phyloP scores from a whole-genome alignment of 1,284 basidiomycete species.

The Coniophora puteana region DNA sequence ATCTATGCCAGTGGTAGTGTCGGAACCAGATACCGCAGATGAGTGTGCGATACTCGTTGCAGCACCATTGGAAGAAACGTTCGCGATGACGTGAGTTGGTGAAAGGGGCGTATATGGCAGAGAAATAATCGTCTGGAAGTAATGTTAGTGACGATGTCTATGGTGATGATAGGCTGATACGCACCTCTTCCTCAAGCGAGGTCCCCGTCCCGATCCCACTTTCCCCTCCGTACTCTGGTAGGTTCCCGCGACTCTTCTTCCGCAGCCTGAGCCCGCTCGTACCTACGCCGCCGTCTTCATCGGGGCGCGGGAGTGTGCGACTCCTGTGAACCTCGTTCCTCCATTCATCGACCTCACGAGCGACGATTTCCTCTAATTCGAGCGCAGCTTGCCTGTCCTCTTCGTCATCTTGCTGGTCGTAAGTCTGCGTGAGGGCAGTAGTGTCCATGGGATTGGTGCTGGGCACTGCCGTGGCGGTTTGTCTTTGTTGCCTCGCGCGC shows the following conservation, averaged over 20 bases:
- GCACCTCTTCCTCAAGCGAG: conserved; percentile 44
- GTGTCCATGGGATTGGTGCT: conserved; percentile 6
- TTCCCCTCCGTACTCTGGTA: conserved; percentile 2
- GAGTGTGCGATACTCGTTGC: conserved; percentile 24
- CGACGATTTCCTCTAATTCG: conserved; percentile 49
- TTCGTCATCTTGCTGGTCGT: conserved; percentile 9
- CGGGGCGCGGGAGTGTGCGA: conserved; percentile 7
- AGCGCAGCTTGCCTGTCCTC: conserved; percentile 22
- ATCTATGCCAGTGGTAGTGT: conserved; percentile 13
- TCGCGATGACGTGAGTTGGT: conserved; percentile 46
- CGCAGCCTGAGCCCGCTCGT: conserved; percentile 6
- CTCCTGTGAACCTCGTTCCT: conserved; percentile 36
- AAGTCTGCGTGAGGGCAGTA: conserved; percentile 10
- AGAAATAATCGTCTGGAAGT: conserved; percentile 35
- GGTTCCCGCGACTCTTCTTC: neutral
- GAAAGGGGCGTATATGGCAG: conserved; percentile 42
- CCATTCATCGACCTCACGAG: conserved; percentile 52
- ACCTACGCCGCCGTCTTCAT: conserved; percentile 14
- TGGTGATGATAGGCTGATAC: neutral
- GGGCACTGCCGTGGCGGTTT: conserved; percentile 22
- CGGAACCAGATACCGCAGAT: conserved; percentile 6
- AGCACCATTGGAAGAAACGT: conserved; percentile 38
- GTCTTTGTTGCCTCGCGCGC: conserved; percentile 27
- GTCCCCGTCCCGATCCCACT: conserved; percentile 19
- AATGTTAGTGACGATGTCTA: neutral